phyloP scores from a whole-genome alignment of 2,329 filamentous ascomycete species.

The Colletotrichum tropicale region DNA sequence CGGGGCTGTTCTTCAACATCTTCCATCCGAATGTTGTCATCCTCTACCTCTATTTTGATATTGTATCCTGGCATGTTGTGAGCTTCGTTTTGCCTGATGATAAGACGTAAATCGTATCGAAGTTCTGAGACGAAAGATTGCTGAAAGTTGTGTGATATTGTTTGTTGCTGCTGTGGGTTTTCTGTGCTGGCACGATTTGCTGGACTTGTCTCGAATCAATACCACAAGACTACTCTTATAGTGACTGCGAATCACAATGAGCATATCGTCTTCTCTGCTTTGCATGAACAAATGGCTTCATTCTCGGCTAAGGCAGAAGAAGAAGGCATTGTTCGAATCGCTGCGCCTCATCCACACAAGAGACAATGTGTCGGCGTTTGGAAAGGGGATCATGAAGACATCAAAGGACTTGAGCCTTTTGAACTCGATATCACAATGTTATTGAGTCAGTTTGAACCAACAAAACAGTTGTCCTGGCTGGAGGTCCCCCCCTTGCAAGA shows the following conservation, averaged over 20 bases:
- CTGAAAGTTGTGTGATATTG: background rate
- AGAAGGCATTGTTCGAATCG: background rate
- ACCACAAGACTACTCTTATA: background rate
- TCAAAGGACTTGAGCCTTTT: background rate
- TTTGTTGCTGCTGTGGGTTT: background rate
- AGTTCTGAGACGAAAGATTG: background rate
- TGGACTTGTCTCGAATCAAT: background rate
- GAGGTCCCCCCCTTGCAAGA: background rate
- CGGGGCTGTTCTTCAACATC: background rate
- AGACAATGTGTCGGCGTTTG: background rate
- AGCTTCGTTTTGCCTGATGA: background rate
- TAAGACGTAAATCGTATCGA: background rate
- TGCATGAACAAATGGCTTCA: background rate
- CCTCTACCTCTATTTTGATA: background rate
- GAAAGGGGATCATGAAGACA: background rate
- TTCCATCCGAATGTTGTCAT: background rate
- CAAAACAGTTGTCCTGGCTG: background rate
- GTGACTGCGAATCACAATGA: background rate
- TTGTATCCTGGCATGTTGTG: background rate
- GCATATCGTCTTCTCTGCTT: background rate
- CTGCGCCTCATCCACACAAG: background rate
- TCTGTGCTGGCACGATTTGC: background rate
- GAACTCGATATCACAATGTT: background rate
- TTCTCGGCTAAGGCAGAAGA: background rate
- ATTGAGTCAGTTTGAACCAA: background rate